phyloP scores from a whole-genome alignment of 1,284 basidiomycete genomes.

The Ganoderma sinense region DNA sequence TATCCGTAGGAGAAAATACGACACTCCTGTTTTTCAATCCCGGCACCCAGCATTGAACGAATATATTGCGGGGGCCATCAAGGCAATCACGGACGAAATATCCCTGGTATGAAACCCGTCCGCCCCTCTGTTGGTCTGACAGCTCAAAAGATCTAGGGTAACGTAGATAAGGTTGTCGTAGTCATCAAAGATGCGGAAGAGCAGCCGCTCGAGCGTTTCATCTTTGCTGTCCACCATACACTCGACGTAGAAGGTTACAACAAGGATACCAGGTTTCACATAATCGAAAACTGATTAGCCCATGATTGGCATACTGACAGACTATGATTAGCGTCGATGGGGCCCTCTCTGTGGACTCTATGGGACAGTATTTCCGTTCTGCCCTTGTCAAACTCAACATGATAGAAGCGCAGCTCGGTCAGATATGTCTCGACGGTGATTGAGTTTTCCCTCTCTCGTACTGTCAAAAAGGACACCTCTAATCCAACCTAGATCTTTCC shows the following conservation, averaged over 20 bases:
- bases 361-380: constrained; percentile 84
- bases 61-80: constrained; percentile 86
- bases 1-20: constrained; percentile 86
- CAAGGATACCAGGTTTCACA: constrained; percentile 65
- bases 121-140: constrained; percentile 15
- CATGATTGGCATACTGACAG: not conserved
- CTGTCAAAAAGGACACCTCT: no score
- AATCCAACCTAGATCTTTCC: constrained; percentile 59
- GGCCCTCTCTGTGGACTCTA: constrained; percentile 67
- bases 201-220: constrained; percentile 80
- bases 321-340: constrained; percentile 62
- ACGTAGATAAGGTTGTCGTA: constrained; percentile 77
- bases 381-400: constrained; percentile 87
- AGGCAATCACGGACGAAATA: constrained; percentile 80
- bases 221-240: constrained; percentile 79
- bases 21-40: constrained; percentile 90
- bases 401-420: constrained; percentile 80
- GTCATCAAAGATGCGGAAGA: constrained; percentile 84
- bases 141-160: constrained; percentile 54
- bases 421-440: constrained; percentile 59
- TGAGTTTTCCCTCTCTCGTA: constrained; percentile 6
- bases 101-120: constrained; percentile 51
- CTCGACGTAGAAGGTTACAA: constrained; percentile 72
- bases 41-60: constrained; percentile 88
- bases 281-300: not conserved